Evolutionary conservation across 768 basidiomycete genomes (phyloP), one percentile per base, ranked within the genome.

Genomic region (Pleurotus platypus): DNA sequence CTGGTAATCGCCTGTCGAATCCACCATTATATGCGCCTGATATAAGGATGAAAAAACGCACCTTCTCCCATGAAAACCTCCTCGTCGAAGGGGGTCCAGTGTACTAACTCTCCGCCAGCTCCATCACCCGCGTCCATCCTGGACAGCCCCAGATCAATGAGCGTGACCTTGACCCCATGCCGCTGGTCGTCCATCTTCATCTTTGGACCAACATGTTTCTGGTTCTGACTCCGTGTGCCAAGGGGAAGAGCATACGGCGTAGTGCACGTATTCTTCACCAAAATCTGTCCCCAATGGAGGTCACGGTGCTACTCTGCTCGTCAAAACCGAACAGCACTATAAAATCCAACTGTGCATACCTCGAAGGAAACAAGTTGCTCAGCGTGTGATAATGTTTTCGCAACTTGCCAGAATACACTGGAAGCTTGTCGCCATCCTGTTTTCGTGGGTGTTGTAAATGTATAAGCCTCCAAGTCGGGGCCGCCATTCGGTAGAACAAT

Each of bases 211-310:
- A 35, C 30, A 35, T 35, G 30, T 56, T 58, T 69, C 58, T 65
- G 63, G 58, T 73, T 76, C 64, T 74, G 58, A 56, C 72, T 67
- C 48, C 75, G 47, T 5, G 68, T 58, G 62, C 75, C 69, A 15
- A 79, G 67, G 13, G 69, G 68, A 60, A 63, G 61, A 38, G 62
- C 43, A 15, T 30, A 58, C 12, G 60, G 60, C 53, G 39, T 56
- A 12, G 49, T 46, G 13, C 47, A 66, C 53, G 39, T 42, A 58
- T 79, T 77, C 65, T 86, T 86, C 48, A 98, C 84, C 6, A 99
- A 79, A 49, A 99, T 90, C 69, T 99, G 97, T 18, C 97, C 97
- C 84, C 92, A 93, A 64, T 99, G 97, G n/a, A 99, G 83, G 70
- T 99, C 97, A 30, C 97, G 93, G 71, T 99, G 97, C 96, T 99